Evolutionary conservation across 2,329 filamentous ascomycete species (phyloP).

Genomic region (Bipolaris victoriae): DNA sequence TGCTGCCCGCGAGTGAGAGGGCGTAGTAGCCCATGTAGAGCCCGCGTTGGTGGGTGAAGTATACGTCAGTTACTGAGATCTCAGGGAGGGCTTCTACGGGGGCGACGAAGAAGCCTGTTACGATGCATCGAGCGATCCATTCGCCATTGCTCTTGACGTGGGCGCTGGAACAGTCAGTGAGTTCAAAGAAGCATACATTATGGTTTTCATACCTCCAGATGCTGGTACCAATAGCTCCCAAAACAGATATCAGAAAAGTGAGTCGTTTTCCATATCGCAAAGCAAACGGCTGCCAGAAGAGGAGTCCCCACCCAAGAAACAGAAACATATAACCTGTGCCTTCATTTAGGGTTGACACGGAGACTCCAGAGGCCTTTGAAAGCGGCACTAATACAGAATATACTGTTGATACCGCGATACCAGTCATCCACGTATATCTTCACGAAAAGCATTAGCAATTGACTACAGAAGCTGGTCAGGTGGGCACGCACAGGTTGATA

Average conservation of each 20-base stretch:
- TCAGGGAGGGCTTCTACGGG: conserved; percentile 59
- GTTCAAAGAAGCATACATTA: background rate
- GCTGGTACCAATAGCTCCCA: conserved; percentile 49
- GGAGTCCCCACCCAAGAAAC: conserved; percentile 58
- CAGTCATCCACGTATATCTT: conserved; percentile 58
- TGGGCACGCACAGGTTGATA: conserved; percentile 23
- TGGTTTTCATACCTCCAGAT: conserved; percentile 49
- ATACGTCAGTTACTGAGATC: conserved; percentile 53
- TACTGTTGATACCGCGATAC: conserved; percentile 57
- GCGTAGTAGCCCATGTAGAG: conserved; percentile 43
- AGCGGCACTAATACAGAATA: conserved; percentile 59
- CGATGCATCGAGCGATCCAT: conserved; percentile 56
- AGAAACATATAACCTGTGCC: conserved; percentile 62
- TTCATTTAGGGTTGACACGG: conserved; percentile 53
- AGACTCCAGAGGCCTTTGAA: conserved; percentile 55
- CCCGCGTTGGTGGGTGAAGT: conserved; percentile 46
- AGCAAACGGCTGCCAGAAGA: conserved; percentile 61
- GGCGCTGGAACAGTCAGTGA: conserved; percentile 46
- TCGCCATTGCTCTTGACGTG: conserved; percentile 54
- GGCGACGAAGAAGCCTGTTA: conserved; percentile 57
- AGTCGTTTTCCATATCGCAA: conserved; percentile 60
- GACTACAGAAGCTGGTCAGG: background rate
- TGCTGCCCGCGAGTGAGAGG: conserved; percentile 42
- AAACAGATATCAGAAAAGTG: conserved; percentile 54
- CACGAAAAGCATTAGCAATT: conserved; percentile 43